phyloP scores from a whole-genome alignment of 2,329 filamentous ascomycete genomes.

The Aspergillus awamori region DNA sequence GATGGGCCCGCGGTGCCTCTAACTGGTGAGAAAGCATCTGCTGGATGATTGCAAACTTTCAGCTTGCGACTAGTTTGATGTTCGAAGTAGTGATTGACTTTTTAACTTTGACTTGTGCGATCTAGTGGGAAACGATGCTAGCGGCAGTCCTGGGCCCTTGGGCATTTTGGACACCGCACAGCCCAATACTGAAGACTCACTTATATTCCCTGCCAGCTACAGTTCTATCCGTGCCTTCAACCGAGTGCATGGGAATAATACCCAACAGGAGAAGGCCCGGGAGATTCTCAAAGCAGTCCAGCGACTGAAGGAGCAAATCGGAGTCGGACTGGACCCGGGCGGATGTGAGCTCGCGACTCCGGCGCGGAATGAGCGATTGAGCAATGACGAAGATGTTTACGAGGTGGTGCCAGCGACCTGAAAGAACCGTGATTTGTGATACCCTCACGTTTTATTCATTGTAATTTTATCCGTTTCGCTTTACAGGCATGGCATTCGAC shows the following conservation, averaged over 20 bases:
- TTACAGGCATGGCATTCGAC: background rate
- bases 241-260: constrained; percentile 46
- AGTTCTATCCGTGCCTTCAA: constrained; percentile 44
- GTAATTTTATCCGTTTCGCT: background rate
- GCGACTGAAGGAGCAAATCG: constrained; percentile 54
- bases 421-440: background rate
- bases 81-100: constrained; percentile 17
- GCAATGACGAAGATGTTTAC: constrained; percentile 55
- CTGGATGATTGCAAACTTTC: constrained; percentile 28
- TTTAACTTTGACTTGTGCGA: constrained; percentile 10
- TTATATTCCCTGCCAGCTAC: constrained; percentile 42
- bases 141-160: constrained; percentile 28
- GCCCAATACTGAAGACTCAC: constrained; percentile 31
- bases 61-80: constrained; percentile 6
- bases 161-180: constrained; percentile 50
- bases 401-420: constrained; percentile 20
- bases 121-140: constrained; percentile 20
- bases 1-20: constrained; percentile 60
- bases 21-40: constrained; percentile 55
- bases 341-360: constrained; percentile 58
- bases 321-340: constrained; percentile 56
- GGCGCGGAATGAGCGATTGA: constrained; percentile 53
- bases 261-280: constrained; percentile 50
- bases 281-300: constrained; percentile 51
- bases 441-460: background rate